Conservation (phyloP, 306 rosid genomes). For the Dryas octopetala region DNA sequence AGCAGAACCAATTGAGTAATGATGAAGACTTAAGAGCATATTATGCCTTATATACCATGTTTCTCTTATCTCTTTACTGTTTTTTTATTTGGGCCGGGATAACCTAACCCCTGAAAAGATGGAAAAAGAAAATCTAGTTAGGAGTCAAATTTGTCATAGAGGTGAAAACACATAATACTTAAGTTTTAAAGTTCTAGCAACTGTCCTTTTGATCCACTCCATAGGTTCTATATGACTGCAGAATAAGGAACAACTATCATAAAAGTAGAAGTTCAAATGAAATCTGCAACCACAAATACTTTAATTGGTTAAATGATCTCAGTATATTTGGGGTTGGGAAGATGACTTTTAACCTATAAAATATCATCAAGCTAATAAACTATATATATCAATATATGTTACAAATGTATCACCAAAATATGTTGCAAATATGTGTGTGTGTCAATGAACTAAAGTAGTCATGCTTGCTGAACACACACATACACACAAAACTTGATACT, state of each 20-base stretch:
- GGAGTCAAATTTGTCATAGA: too few relatives aligned
- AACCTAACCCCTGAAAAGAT: too few relatives aligned
- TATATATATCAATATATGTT: background rate
- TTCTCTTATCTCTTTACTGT: too few relatives aligned
- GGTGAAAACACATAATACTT: background rate
- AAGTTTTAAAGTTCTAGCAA: background rate
- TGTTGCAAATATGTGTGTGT: background rate
- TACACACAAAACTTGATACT: background rate
- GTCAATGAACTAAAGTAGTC: too few relatives aligned
- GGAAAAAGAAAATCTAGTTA: too few relatives aligned
- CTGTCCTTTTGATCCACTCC: background rate
- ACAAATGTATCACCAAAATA: background rate
- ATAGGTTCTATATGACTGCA: background rate
- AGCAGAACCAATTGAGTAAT: too few relatives aligned
- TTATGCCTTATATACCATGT: too few relatives aligned
- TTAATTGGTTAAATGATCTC: background rate
- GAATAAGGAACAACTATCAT: background rate
- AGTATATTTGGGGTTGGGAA: background rate
- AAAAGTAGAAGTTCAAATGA: background rate
- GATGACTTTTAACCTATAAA: background rate
- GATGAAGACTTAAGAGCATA: too few relatives aligned
- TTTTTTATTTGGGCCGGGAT: too few relatives aligned
- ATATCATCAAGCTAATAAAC: background rate
- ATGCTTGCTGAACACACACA: background rate
- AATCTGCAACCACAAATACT: background rate